A percentile compares a stretch with the other conserved stretches of the same genome.
phyloP scores from a whole-genome alignment of 495 filamentous ascomycete genomes.

The Mycothermus thermophilus region DNA sequence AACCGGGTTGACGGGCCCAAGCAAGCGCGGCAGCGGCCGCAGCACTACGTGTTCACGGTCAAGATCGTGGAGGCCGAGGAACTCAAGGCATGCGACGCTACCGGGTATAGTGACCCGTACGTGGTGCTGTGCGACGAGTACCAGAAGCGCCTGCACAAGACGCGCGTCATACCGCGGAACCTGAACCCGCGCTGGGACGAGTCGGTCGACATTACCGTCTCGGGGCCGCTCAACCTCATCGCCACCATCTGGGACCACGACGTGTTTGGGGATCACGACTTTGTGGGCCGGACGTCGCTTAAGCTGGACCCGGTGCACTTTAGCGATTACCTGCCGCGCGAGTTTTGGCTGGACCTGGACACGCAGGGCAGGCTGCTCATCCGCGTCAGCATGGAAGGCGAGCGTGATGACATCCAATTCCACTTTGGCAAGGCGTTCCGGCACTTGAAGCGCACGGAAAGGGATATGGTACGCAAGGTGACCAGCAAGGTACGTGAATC shows the following conservation, averaged over 20 bases:
- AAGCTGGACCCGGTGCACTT: conserved; percentile 94
- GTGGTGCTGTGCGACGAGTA: conserved; percentile 95
- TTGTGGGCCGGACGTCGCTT: conserved; percentile 82
- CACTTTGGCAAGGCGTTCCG: conserved; percentile 97
- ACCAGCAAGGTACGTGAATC: conserved; percentile 90
- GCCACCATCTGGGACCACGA: conserved; percentile 99
- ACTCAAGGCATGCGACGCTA: conserved; percentile 91
- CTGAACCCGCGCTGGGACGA: conserved; percentile 98
- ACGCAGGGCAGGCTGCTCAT: conserved; percentile 85
- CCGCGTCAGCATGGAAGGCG: conserved; percentile 94
- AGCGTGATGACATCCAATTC: conserved; percentile 96
- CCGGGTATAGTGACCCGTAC: conserved; percentile 89
- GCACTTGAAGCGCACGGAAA: conserved; percentile 83
- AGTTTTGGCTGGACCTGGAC: conserved; percentile 96
- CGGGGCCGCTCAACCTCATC: conserved; percentile 82
- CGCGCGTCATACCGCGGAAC: conserved; percentile 77
- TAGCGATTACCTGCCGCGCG: conserved; percentile 82
- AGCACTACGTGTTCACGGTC: conserved; percentile 93
- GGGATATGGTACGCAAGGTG: conserved; percentile 95
- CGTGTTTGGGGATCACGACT: conserved; percentile 92
- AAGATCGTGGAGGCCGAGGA: conserved; percentile 99
- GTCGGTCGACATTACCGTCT: conserved; percentile 86
- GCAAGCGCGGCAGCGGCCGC: conserved; percentile 41
- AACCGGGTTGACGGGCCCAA: conserved; percentile 42
- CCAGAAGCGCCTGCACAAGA: conserved; percentile 93